Base-by-base conservation (phyloP, 208 protist species). In the Crithidia fasciculata region DNA sequence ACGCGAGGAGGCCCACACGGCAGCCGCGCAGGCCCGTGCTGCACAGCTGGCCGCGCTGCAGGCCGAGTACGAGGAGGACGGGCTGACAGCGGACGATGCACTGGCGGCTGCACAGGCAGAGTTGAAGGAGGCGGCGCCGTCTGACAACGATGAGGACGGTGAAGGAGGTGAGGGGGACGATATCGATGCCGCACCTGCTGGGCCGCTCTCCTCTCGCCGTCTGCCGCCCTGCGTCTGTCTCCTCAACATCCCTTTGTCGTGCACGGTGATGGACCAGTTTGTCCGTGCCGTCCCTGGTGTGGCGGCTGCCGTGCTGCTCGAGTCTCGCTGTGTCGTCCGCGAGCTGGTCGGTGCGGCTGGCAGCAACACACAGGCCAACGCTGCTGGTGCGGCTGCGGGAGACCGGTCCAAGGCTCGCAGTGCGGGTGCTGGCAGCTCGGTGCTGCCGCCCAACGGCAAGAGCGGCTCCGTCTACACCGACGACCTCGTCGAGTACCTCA, bases 41-140 rank as follows among this genome's bases (percentile, higher is more conserved):
- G 74, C 72, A 10, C 74, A 75, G 40, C 60, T 90, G 6, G 37
- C 78, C 4, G 64, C 67, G 2, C 62, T 93, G 12, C 68, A 81
- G 36, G 70, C 54, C 39, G 78, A 92, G 56, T 94, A 91, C 76
- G 44, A 90, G 56, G 92, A 96, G 72, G 92, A 96, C 19, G 92
- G 89, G 0, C 75, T 96, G 36, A 60, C 54, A 2, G 76, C 78
- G 1, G 89, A 69, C 8, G 85, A 92, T 12, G 92, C 92, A 2
- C 63, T 63, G 5, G 64, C 41, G 37, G 83, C 82, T 7, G 89
- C 86, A 8, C 43, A 69, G 36, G 86, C 80, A 6, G 85, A 88
- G 8, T 49, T 83, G 49, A 65, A 63, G 9, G 86, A 83, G 8
- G 52, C 78, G 28, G 76, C 81, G 36, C 81, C 73, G 8, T 84